Evolutionary conservation across 2,329 filamentous ascomycete genomes (phyloP), one percentile per base, ranked within the genome.

Genomic region (Fusarium domesticum): DNA sequence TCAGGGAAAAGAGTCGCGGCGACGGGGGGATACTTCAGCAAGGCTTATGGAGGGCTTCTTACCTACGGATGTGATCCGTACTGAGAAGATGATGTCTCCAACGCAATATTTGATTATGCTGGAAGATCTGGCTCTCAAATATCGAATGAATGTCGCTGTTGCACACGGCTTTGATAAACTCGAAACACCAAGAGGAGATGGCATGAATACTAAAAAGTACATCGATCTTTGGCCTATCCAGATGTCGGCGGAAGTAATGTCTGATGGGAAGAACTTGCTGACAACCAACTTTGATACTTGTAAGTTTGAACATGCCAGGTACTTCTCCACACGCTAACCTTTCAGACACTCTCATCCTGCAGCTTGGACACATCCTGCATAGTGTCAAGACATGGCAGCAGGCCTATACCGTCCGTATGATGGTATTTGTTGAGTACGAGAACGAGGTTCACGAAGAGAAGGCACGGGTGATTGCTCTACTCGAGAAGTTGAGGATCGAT

Each of bases 201-300:
- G 75, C 4, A 60, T 64, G 15, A 80, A 84, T 41, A 72, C 71
- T 4, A 92, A 92, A 61, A 87, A 83, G 58, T 92, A 85, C 59
- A 88, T 95, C 49, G 89, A 95, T 59, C 70, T 95, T 5, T 95
- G 89, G 89, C 89, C 89, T 0, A 93, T 95, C 41, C 90, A 95
- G 54, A 95, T 95, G 88, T 92, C 89, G 6, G 89, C 89, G 1
- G 87, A 92, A 57, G 79, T 93, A 25, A 79, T 81, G 1, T 74
- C 84, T 1, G 82, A 85, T 51, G 77, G 76, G 1, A 79, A 81
- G 60, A 83, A 76, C 51, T 75, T 93, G 6, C 66, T 92, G 42
- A 95, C 89, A 1, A 93, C 87, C 0, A 95, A 95, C 54, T 95
- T 95, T 63, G 89, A 95, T 64, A 95, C 89, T 0, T 95, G 90